Evolutionary conservation across 257 asterid genomes (phyloP), one percentile per base, ranked within the genome.

Genomic region (Linaria vulgaris): DNA sequence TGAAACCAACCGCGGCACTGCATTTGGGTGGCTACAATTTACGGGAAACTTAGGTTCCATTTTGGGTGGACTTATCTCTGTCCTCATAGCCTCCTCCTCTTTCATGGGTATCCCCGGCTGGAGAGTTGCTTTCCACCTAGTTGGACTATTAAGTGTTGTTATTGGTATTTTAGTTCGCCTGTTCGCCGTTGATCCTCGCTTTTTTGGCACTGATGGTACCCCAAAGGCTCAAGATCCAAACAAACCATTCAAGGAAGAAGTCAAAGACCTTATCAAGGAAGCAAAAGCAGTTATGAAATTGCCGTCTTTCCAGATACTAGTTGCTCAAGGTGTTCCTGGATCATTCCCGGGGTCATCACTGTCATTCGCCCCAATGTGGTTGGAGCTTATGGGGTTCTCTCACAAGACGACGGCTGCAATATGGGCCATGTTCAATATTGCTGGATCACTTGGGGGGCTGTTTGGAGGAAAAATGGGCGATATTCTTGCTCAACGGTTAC

Each of bases 401-500:
- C 98, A 88, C 65, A 72, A 74, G 74, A 66, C 61, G 22, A 88
- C 98, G 0, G 98, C 96, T 0, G 47, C 69, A 0, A 76, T 91
- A 8, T 77, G 79, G 87, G 81, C 90, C 0, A 15, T 86, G 51
- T 91, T 91, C 59, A 71, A 68, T 25, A 75, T 83, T 44, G 92
- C 95, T 14, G 77, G 77, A 17, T 84, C 96, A 0, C 23, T 88
- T 20, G 96, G 96, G 14, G 82, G 87, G 6, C 68, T 91, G 70
- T 80, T 88, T 59, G 96, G 98, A 12, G 98, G 98, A 27, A 81
- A 70, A 63, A 81, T 86, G 92, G 98, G 95, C 12, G 98, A 91
- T 61, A 4, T 61, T 8, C 78, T 91, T 43, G 81, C 95, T 4
- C 75, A 70, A 67, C 67, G 74, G n/a, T 71, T 84, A 6, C 98